Evolutionary conservation across 768 basidiomycete genomes (phyloP).

Genomic region (Mrakia gelida): DNA sequence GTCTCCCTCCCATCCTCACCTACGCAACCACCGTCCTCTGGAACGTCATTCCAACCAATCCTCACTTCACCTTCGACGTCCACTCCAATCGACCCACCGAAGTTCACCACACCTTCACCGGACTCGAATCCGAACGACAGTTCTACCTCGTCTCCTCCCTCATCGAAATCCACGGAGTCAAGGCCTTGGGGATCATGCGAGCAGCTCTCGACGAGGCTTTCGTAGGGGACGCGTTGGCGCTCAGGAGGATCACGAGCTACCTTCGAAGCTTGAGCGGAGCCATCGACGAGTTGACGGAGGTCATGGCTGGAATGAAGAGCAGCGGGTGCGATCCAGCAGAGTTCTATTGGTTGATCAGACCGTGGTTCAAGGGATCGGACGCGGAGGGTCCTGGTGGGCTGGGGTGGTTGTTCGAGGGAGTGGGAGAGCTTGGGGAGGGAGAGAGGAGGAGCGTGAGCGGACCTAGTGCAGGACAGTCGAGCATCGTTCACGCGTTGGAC

Average conservation of each 20-base stretch:
- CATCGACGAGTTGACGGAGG: constrained; percentile 58
- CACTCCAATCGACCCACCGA: constrained; percentile 54
- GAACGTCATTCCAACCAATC: constrained; percentile 52
- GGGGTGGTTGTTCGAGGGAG: constrained; percentile 64
- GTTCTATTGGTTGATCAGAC: constrained; percentile 85
- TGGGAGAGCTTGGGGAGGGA: constrained; percentile 46
- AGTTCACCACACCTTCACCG: constrained; percentile 58
- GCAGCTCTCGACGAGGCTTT: constrained; percentile 82
- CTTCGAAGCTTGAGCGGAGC: constrained; percentile 60
- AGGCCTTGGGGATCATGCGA: constrained; percentile 80
- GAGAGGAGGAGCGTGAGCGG: constrained; percentile 54
- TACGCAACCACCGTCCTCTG: constrained; percentile 90
- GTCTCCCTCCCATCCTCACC: constrained; percentile 80
- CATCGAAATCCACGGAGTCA: constrained; percentile 79
- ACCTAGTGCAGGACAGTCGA: constrained; percentile 91
- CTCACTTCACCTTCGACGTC: constrained; percentile 34
- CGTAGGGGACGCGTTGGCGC: constrained; percentile 64
- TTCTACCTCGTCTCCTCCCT: constrained; percentile 83
- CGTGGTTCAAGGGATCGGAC: constrained; percentile 87
- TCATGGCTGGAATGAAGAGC: constrained; percentile 62
- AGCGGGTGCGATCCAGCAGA: constrained; percentile 63
- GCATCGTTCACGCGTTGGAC: constrained; percentile 75
- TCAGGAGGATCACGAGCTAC: constrained; percentile 63
- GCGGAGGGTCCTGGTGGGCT: constrained; percentile 45
- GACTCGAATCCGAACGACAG: constrained; percentile 69